Evolutionary conservation across 495 filamentous ascomycete genomes (phyloP), one percentile per base, ranked within the genome.

Genomic region (Choiromyces venosus): DNA sequence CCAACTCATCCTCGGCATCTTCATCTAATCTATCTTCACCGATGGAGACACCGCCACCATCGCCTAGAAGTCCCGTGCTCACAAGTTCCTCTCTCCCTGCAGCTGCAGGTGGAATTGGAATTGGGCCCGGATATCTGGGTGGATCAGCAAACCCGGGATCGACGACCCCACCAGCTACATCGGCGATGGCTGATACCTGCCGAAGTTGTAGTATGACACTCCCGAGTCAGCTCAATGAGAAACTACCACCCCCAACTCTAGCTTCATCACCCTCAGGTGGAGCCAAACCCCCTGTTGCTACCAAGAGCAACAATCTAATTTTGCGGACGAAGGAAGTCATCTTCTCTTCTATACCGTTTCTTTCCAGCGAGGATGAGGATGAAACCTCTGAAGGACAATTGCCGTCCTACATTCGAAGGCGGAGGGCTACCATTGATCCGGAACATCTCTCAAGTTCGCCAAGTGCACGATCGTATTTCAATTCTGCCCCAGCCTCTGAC

Each of bases 191-290:
- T 74, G 88, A 89, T 69, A 85, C 87, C 29, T 90, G 88, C 78
- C 86, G 87, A 72, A 90, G 88, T 75, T 90, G 88, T 77, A 88
- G 87, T 56, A 79, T 89, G 65, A 90, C 87, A 4, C 82, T 89
- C 33, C 88, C 88, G 4, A 86, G 85, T 75, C 83, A 84, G 70
- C 79, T 81, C 82, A 87, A 80, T 77, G 85, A 70, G 72, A 81
- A 77, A 80, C 73, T 71, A 75, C 56, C 29, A 66, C 71, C 29
- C 39, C 46, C 52, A 68, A 65, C 10, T 29, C 33, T 35, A 14
- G 65, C 65, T 29, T n/a, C 76, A 44, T 78, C 65, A 35, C 65
- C 79, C 14, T 70, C 39, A 44, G 77, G 73, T 29, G 64, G 74
- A 37, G 78, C 70, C 46, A 70, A 72, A n/a, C 67, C 76, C 33